A percentile compares a stretch with the other conserved stretches of the same genome.
Conservation (phyloP, 768 basidiomycete genomes). For the Mycena leptocephala region DNA sequence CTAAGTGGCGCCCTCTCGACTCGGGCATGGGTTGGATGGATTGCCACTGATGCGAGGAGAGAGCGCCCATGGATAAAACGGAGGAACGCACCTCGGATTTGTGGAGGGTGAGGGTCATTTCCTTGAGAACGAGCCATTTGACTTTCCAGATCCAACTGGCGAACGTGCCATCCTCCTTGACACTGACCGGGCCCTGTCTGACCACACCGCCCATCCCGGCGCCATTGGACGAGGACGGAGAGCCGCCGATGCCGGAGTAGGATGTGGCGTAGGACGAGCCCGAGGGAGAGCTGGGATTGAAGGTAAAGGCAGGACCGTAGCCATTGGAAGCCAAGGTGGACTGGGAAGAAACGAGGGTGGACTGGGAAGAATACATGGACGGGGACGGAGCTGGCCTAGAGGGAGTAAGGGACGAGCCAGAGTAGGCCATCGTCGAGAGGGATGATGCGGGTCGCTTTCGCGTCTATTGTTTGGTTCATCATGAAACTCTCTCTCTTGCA, state of each 20-base stretch:
- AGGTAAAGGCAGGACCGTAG: conserved; percentile 74
- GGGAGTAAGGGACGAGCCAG: conserved; percentile 69
- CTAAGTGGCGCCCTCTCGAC: no score
- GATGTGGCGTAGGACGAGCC: conserved; percentile 74
- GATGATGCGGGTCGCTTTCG: conserved; percentile 6
- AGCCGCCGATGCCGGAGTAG: conserved; percentile 89
- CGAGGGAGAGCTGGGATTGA: conserved; percentile 65
- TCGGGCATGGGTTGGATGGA: no score
- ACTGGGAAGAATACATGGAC: conserved; percentile 52
- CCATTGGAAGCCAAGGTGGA: conserved; percentile 66
- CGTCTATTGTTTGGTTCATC: background rate
- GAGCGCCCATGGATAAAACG: no score
- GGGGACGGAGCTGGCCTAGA: conserved; percentile 80
- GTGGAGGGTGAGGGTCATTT: conserved; percentile 84
- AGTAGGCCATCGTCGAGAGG: conserved; percentile 22
- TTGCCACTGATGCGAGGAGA: no score
- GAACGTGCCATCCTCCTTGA: conserved; percentile 94
- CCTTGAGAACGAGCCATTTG: conserved; percentile 91
- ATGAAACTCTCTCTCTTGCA: no score
- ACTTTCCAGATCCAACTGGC: conserved; percentile 93
- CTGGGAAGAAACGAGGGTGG: conserved; percentile 59
- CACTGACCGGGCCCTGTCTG: conserved; percentile 79
- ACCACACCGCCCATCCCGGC: conserved; percentile 53
- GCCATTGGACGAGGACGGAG: conserved; percentile 68
- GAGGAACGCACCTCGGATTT: conserved; percentile 94